Conservation (phyloP, 768 basidiomycete genomes). For the Basidioascus undulatus region DNA sequence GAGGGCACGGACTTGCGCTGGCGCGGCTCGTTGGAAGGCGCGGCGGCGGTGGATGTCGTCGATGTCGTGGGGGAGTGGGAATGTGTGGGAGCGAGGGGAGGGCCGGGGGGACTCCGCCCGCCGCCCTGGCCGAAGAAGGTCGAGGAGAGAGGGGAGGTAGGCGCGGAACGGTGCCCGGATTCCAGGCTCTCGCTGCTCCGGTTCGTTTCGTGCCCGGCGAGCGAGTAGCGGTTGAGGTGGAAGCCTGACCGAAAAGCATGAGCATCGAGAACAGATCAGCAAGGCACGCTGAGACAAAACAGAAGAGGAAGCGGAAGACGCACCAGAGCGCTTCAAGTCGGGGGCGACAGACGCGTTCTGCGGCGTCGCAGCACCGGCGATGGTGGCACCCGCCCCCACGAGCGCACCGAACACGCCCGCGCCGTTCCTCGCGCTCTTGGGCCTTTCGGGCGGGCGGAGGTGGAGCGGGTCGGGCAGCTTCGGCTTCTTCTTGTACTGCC, state of each 20-base stretch:
- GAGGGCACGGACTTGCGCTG: not conserved
- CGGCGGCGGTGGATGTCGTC: not conserved
- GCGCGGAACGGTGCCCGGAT: too few species aligned
- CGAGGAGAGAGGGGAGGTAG: not conserved
- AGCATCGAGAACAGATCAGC: slow-evolving; percentile 7
- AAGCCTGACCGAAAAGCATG: slow-evolving; percentile 30
- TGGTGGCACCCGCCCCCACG: slow-evolving; percentile 40
- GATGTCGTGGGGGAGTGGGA: too few species aligned
- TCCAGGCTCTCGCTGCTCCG: too few species aligned
- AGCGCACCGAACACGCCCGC: slow-evolving; percentile 47
- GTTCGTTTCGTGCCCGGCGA: too few species aligned
- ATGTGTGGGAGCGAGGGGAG: not conserved
- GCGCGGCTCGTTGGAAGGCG: not conserved
- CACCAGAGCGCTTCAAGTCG: too few species aligned
- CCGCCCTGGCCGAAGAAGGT: not conserved
- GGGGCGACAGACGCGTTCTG: slow-evolving; percentile 11
- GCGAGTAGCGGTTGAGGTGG: slow-evolving; percentile 31
- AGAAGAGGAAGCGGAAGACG: too few species aligned
- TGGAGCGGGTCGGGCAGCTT: too few species aligned
- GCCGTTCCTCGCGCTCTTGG: slow-evolving; percentile 25
- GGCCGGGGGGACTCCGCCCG: slow-evolving; percentile 1
- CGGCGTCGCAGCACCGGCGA: slow-evolving; percentile 38
- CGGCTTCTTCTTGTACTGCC: too few species aligned
- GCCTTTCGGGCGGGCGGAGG: too few species aligned
- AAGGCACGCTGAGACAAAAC: too few species aligned